phyloP scores from a whole-genome alignment of 129 eudicot species.

The Escallonia rubra region DNA sequence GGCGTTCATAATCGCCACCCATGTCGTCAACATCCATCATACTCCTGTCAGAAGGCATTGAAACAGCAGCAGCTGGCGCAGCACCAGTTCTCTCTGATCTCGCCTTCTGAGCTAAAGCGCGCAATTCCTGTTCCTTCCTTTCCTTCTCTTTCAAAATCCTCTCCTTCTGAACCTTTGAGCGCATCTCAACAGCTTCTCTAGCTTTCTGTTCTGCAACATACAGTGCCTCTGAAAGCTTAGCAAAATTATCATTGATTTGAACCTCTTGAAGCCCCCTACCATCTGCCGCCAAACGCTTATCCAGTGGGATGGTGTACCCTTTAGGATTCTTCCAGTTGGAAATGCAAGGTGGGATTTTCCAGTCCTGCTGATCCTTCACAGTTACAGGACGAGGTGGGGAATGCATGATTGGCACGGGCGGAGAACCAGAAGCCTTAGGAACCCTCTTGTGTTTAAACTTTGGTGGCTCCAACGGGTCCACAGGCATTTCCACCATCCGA shows the following conservation, averaged over 20 bases:
- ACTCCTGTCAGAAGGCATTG: slow-evolving; percentile 36
- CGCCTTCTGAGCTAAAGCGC: slow-evolving; percentile 78
- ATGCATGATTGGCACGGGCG: slow-evolving; percentile 93
- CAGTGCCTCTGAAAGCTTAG: slow-evolving; percentile 78
- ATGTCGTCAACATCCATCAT: slow-evolving; percentile 37
- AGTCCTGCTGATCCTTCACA: slow-evolving; percentile 86
- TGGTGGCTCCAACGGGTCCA: slow-evolving; percentile 90
- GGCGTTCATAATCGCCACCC: slow-evolving; percentile 46
- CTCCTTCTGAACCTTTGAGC: slow-evolving; percentile 90
- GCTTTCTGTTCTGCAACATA: slow-evolving; percentile 90
- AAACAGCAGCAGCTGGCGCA: slow-evolving; percentile 36
- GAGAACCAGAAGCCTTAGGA: slow-evolving; percentile 87
- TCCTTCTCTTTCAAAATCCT: slow-evolving; percentile 90
- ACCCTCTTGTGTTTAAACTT: slow-evolving; percentile 95
- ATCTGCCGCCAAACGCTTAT: slow-evolving; percentile 92
- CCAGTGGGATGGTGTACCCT: slow-evolving; percentile 88
- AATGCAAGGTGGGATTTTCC: slow-evolving; percentile 95
- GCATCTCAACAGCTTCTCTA: slow-evolving; percentile 76
- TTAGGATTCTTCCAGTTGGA: slow-evolving; percentile 97
- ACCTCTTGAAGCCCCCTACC: slow-evolving; percentile 95
- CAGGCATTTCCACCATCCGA: slow-evolving; percentile 91
- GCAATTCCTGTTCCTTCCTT: slow-evolving; percentile 71
- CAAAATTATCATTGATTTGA: slow-evolving; percentile 82
- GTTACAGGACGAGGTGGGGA: slow-evolving; percentile 95
- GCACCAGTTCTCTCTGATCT: slow-evolving; percentile 77